A percentile compares a stretch with the other conserved stretches of the same genome.
These are phyloP conservation scores for Heritiera littoralis DNA, from an alignment of 345 rosid species.

Conservation along the genomic window DNA sequence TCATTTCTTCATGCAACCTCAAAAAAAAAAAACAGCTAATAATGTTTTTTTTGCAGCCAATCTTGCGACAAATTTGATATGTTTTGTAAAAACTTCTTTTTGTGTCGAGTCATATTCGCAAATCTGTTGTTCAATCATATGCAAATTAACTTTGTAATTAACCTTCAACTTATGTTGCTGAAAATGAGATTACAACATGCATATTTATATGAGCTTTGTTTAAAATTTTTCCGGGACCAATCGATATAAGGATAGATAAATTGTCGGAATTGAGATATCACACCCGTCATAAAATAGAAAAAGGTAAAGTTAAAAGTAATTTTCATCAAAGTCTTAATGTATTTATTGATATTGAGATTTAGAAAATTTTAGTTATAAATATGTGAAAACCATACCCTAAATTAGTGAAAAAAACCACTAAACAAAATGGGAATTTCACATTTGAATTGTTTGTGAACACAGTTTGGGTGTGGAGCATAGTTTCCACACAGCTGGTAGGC, in stretches of 20 bases:
- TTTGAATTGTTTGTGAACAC: not conserved
- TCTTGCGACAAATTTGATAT: no score
- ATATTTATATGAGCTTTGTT: not conserved
- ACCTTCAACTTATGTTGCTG: not conserved
- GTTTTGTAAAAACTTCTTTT: not conserved
- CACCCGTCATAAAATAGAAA: no score
- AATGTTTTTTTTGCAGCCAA: no score
- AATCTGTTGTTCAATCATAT: not conserved
- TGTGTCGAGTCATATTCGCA: not conserved
- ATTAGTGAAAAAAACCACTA: no score
- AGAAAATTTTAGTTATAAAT: not conserved
- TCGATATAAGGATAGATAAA: no score
- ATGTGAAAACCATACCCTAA: not conserved
- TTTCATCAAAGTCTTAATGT: not conserved
- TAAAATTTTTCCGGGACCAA: no score
- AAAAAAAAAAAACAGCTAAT: not conserved
- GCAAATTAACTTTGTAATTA: not conserved
- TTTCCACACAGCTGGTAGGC: not conserved
- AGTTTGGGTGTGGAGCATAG: not conserved
- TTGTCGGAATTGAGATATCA: no score
- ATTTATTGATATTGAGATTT: not conserved
- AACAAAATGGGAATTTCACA: not conserved
- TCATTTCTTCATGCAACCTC: not conserved
- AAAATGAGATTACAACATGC: not conserved
- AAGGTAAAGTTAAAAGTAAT: no score